Base-by-base conservation (phyloP, 1,284 basidiomycete species). In the Ceratobasidium sp. region DNA sequence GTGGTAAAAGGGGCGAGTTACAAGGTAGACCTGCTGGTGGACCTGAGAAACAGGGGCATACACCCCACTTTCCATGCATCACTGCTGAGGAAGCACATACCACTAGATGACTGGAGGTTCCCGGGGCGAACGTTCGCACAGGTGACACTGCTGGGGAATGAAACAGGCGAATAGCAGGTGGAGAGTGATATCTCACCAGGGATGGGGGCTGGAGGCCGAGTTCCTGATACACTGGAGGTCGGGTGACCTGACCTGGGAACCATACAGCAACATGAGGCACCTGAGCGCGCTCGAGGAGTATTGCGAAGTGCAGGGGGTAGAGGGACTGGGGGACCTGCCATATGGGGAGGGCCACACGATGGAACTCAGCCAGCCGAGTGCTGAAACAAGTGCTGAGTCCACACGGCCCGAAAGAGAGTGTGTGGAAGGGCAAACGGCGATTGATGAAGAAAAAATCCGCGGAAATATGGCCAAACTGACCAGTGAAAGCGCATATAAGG, bases 181-280 rank as follows among this genome's bases (percentile, higher is more conserved):
- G 76, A 82, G 76, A 1, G 80, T 83, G 0, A 12, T 78, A 0
- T 46, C 73, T 0, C 82, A 83, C 67, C 30, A 70, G 0, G 80
- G 81, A 18, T 71, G 46, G 12, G 62, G 62, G 1, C n/a, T 25
- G 1, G 49, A 64, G 7, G 46, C 62, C 25, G 12, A 33, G 3
- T 64, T 64, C 30, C 18, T 49, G 18, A 21, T 64, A 38, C 4
- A 14, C 2, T 64, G 62, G 62, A 64, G 40, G 30, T 49, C 62
- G 2, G 62, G 62, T 7, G 62, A 64, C 28, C 48, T 28, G 25
- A 64, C 62, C 12, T 64, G 62, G 62, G 62, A 64, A 16, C 62
- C 46, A 2, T 53, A 64, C 16, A 1, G 11, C 5, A 38, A 28
- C 30, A 12, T 64, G 2, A 36, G n/a, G 16, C 62, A 64, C 33